These are phyloP conservation scores for Herpetomonas samuelpessoai DNA, from an alignment of 208 protist genomes.

Conservation along the genomic window DNA sequence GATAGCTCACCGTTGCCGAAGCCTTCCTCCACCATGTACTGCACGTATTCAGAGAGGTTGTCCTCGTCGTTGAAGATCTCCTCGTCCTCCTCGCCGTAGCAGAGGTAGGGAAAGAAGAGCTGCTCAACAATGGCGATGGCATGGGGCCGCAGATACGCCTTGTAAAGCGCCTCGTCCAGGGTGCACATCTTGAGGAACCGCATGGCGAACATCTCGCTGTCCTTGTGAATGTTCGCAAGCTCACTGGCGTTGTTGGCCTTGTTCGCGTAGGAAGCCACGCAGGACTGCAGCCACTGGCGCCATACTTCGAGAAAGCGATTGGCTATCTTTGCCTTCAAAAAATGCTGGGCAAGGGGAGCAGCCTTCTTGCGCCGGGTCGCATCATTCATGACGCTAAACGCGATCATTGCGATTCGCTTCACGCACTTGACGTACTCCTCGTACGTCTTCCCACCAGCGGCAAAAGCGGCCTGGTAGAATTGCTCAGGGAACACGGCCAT, in stretches of 20 bases:
- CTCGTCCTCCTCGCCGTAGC: slow-evolving; percentile 77
- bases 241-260: slow-evolving; percentile 18
- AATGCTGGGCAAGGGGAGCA: slow-evolving; percentile 61
- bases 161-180: slow-evolving; percentile 61
- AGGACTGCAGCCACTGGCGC: slow-evolving; percentile 71
- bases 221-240: slow-evolving; percentile 31
- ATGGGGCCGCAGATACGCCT: slow-evolving; percentile 47
- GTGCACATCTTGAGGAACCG: slow-evolving; percentile 81
- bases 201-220: slow-evolving; percentile 79
- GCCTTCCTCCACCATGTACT: slow-evolving; percentile 86
- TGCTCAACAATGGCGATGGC: slow-evolving; percentile 70
- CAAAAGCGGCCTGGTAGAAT: slow-evolving; percentile 40
- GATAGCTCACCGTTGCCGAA: slow-evolving; percentile 69
- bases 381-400: slow-evolving; percentile 71
- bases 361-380: slow-evolving; percentile 72
- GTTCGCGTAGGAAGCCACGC: slow-evolving; percentile 18
- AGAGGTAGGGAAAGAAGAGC: slow-evolving; percentile 79
- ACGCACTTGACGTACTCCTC: slow-evolving; percentile 69
- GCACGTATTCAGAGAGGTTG: slow-evolving; percentile 71
- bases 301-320: slow-evolving; percentile 55
- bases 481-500: slow-evolving; percentile 63
- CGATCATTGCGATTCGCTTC: slow-evolving; percentile 81
- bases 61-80: slow-evolving; percentile 68
- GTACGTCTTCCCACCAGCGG: slow-evolving; percentile 51
- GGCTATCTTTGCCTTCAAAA: slow-evolving; percentile 34